These are phyloP conservation scores for Geotrichum aggregatum DNA, from an alignment of 1,139 yeast genomes.

Conservation along the genomic window DNA sequence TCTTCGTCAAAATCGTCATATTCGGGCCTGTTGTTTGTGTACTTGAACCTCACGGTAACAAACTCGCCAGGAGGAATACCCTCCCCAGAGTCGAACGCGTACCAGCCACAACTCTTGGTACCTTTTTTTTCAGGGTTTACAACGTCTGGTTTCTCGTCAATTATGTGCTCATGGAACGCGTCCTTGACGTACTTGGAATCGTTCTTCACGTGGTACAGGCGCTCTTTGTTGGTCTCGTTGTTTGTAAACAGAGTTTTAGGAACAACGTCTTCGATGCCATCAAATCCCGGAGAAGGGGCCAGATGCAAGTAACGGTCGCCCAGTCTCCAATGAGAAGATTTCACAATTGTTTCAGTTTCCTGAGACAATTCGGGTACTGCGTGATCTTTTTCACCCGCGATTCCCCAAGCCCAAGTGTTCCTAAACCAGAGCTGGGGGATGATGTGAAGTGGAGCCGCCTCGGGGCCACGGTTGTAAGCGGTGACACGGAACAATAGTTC, in stretches of 20 bases:
- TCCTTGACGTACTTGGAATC: constrained; percentile 64
- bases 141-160: constrained; percentile 55
- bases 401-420: constrained; percentile 93
- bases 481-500: constrained; percentile 81
- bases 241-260: constrained; percentile 80
- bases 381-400: constrained; percentile 46
- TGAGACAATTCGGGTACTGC: constrained; percentile 53
- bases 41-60: constrained; percentile 79
- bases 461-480: constrained; percentile 79
- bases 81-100: constrained; percentile 66
- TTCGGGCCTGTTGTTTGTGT: constrained; percentile 50
- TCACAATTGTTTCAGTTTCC: constrained; percentile 43
- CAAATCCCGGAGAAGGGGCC: constrained; percentile 83
- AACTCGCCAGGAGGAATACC: constrained; percentile 87
- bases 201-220: constrained; percentile 60
- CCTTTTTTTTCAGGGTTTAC: constrained; percentile 70
- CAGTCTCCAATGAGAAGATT: constrained; percentile 64
- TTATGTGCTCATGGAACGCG: constrained; percentile 82
- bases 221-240: constrained; percentile 74
- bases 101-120: constrained; percentile 79
- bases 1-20: constrained; percentile 57
- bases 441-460: constrained; percentile 82
- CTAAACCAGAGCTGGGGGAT: constrained; percentile 83
- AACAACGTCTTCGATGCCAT: constrained; percentile 60
- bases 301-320: constrained; percentile 70